Evolutionary conservation across 2,329 filamentous ascomycete genomes (phyloP).

Genomic region (Cryphonectria carpinicola): DNA sequence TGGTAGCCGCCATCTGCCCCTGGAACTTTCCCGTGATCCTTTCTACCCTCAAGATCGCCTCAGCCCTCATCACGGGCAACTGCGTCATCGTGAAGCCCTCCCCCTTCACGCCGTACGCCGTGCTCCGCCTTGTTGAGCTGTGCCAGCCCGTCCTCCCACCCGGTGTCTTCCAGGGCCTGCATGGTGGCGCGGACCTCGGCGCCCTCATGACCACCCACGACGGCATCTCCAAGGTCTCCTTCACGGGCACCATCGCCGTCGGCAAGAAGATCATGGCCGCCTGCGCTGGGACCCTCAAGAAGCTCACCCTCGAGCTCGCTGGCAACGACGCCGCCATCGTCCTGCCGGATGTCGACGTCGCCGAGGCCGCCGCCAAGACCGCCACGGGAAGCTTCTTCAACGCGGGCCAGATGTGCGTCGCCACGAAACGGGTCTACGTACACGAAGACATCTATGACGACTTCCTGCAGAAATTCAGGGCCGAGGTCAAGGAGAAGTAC

Average conservation of each 20-base stretch:
- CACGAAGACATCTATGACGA: conserved; percentile 62
- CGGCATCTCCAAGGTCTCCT: conserved; percentile 60
- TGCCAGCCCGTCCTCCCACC: conserved; percentile 56
- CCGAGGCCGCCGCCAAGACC: conserved; percentile 47
- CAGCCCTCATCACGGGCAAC: conserved; percentile 56
- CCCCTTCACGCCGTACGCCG: conserved; percentile 53
- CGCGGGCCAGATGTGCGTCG: conserved; percentile 59
- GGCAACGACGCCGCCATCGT: conserved; percentile 61
- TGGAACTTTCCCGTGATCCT: conserved; percentile 62
- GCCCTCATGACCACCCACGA: conserved; percentile 57
- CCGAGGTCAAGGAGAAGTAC: conserved; percentile 48
- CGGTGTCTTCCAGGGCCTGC: conserved; percentile 60
- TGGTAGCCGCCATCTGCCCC: conserved; percentile 59
- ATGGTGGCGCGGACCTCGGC: conserved; percentile 58
- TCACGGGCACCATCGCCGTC: conserved; percentile 59
- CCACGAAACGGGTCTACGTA: conserved; percentile 63
- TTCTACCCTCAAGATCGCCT: conserved; percentile 53
- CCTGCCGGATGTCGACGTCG: conserved; percentile 56
- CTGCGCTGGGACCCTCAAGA: conserved; percentile 56
- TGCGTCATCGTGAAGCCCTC: conserved; percentile 56
- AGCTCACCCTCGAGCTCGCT: conserved; percentile 56
- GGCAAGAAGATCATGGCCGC: conserved; percentile 49
- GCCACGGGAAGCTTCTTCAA: conserved; percentile 55
- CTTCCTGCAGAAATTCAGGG: conserved; percentile 50
- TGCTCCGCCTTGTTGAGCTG: conserved; percentile 49